Percentiles rank a stretch among this genome's conserved stretches.
Evolutionary conservation across 2,329 filamentous ascomycete species (phyloP).

Genomic region (Venturia carpophila): DNA sequence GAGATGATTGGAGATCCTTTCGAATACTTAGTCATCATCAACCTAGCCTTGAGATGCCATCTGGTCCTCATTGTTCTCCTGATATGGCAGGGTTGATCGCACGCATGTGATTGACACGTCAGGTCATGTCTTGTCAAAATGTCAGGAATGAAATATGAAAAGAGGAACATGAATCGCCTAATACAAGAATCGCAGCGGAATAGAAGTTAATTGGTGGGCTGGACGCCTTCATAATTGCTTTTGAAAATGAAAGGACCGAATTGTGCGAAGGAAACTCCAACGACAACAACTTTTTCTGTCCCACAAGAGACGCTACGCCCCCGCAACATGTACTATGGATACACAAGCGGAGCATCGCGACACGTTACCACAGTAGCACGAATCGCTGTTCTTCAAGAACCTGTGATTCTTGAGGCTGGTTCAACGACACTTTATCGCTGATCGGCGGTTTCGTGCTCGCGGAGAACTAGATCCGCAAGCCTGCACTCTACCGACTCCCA

Average conservation of each 20-base stretch:
- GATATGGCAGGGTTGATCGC: no score
- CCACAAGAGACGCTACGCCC: neutral
- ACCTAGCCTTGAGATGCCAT: neutral
- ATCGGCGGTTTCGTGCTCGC: neutral
- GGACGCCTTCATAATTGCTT: neutral
- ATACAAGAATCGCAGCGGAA: neutral
- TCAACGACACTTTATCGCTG: neutral
- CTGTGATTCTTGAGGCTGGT: neutral
- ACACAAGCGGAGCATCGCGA: neutral
- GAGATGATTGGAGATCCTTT: no score
- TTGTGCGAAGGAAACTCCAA: no score
- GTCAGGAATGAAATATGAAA: neutral
- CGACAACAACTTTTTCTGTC: neutral
- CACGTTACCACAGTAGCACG: neutral
- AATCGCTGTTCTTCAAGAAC: neutral
- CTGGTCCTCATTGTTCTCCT: no score
- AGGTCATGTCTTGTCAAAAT: neutral
- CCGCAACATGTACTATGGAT: neutral
- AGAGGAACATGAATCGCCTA: neutral
- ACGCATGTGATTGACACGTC: no score
- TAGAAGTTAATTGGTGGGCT: neutral
- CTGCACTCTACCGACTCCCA: neutral
- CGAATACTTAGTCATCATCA: neutral
- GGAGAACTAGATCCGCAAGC: neutral
- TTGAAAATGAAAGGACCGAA: neutral